phyloP scores from a whole-genome alignment of 345 rosid species.

The Sisymbrium irio region DNA sequence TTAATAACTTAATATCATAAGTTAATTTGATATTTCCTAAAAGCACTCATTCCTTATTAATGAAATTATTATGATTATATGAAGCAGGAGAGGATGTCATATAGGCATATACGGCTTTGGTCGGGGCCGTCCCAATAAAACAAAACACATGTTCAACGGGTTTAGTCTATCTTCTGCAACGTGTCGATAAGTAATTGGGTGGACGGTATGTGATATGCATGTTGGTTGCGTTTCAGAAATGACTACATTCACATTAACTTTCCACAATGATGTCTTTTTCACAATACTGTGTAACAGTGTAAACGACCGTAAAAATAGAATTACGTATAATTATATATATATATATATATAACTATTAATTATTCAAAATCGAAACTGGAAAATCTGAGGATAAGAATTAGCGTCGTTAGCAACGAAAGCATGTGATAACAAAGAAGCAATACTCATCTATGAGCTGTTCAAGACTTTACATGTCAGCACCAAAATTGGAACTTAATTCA shows the following conservation, averaged over 20 bases:
- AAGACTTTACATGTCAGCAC: conserved; percentile 14
- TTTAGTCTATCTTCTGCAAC: neutral
- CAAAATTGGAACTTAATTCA: neutral
- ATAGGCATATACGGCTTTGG: conserved; percentile 15
- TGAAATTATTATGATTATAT: neutral
- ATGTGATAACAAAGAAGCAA: conserved; percentile 24
- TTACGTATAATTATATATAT: too few relatives aligned
- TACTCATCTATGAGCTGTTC: conserved; percentile 25
- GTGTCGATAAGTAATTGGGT: neutral
- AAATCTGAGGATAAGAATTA: neutral
- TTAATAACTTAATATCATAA: too few relatives aligned
- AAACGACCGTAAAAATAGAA: neutral
- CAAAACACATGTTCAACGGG: conserved; percentile 13
- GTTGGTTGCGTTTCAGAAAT: conserved; percentile 22
- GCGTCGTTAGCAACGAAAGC: conserved; percentile 17
- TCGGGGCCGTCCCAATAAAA: conserved; percentile 33
- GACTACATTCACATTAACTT: conserved; percentile 1
- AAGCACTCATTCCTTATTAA: neutral
- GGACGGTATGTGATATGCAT: conserved; percentile 25
- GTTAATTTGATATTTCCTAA: neutral
- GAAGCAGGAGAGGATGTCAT: neutral
- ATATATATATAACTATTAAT: neutral
- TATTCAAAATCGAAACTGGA: neutral
- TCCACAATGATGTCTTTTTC: conserved; percentile 16
- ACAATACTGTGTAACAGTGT: neutral